Base-by-base conservation (phyloP, 345 rosid species). In the Rhodamnia argentea region DNA sequence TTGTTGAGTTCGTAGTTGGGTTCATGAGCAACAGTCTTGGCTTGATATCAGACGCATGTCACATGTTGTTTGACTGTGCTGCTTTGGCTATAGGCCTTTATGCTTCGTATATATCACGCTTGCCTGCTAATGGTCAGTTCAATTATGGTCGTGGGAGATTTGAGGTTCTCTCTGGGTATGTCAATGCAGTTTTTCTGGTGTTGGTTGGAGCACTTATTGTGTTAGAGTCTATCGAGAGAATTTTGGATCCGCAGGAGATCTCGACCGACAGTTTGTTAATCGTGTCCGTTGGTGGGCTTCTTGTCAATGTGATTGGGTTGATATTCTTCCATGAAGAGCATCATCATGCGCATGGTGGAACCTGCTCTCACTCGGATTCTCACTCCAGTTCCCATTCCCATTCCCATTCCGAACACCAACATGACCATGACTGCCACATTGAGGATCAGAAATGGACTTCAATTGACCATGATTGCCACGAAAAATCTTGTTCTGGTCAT, bases 1-100 rank as follows among this genome's bases (percentile, higher is more conserved):
- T 97, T 83, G 96, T 97, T 47, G 99, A 97, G 89, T 97, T 97
- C 90, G 93, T 92, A 85, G 96, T 93, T 75, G 99, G 99, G 53
- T 96, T 97, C 87, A 95, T 97, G 99, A 94, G 98, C 90, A 97
- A 97, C 83, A 97, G 99, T 92, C 96, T 97, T 88, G 99, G 99
- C 59, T 88, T 97, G 91, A 95, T 97, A 89, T 97, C 99, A 1
- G 99, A 97, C 86, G 98, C 99, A 26, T 97, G 99, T 86, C 99
- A 97, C 75, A 97, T 97, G 99, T 86, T 97, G 96, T 97, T 97
- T 91, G 99, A 97, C 89, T 97, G 99, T 91, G 98, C 99, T 88
- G 99, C 99, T 82, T 88, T 97, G 90, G 98, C 98, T 1, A 94
- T 97, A 87, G 99, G 99, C 81, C 86, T 97, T 7, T 96, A 97